Evolutionary conservation across 345 rosid genomes (phyloP).

Genomic region (Gossypium herbaceum): DNA sequence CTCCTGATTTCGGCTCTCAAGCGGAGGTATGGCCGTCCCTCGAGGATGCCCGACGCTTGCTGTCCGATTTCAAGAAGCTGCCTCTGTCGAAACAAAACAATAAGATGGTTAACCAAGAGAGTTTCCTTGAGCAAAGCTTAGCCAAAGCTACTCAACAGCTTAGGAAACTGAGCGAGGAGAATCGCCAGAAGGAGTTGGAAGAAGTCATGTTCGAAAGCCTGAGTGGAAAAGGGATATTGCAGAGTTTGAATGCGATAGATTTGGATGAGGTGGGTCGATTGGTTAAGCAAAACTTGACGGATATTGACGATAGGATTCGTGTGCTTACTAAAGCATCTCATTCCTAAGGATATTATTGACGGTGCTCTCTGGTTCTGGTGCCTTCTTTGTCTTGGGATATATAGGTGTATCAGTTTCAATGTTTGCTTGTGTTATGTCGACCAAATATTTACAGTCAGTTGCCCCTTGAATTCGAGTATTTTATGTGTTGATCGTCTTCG

Average conservation of each 20-base stretch:
- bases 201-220: constrained; percentile 22
- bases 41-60: too few species aligned
- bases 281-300: constrained; percentile 25
- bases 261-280: constrained; percentile 21
- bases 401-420: background rate
- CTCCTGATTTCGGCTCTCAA: too few species aligned
- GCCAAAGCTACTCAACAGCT: background rate
- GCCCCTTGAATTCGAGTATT: background rate
- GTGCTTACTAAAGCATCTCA: background rate
- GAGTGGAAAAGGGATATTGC: background rate
- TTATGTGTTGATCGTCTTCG: too few species aligned
- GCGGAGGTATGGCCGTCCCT: too few species aligned
- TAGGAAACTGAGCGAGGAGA: background rate
- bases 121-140: too few species aligned
- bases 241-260: constrained; percentile 13
- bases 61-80: too few species aligned
- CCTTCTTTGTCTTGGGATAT: background rate
- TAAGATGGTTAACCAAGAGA: too few species aligned
- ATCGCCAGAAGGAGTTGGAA: constrained; percentile 21
- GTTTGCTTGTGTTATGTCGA: background rate
- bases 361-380: too few species aligned
- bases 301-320: constrained; percentile 7
- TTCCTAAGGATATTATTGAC: too few species aligned
- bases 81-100: too few species aligned
- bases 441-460: background rate